Percentiles rank a stretch among this genome's conserved stretches.
phyloP scores from a whole-genome alignment of 1,284 basidiomycete genomes.

The Ceratobasidium sp. region DNA sequence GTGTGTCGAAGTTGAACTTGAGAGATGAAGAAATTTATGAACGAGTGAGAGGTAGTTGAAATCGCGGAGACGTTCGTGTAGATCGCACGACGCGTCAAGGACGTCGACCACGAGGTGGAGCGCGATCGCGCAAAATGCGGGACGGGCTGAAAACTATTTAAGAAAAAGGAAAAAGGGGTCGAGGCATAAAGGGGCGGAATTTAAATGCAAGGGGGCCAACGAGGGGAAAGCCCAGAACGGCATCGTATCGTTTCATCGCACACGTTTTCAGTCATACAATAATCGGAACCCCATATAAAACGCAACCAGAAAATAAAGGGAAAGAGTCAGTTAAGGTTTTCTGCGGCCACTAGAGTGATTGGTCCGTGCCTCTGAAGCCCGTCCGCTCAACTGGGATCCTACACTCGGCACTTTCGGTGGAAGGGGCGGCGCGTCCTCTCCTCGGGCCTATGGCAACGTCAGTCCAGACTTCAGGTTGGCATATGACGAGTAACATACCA shows the following conservation, averaged over 20 bases:
- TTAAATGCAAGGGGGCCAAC: too few relatives aligned
- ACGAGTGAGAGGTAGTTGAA: neutral
- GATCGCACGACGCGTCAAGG: neutral
- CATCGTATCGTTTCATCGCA: neutral
- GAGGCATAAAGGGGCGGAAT: neutral
- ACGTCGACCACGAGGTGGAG: neutral
- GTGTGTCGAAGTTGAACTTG: neutral
- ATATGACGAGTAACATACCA: neutral
- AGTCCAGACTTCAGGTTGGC: neutral
- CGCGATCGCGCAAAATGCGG: neutral
- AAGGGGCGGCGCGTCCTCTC: neutral
- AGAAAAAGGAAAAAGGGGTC: neutral
- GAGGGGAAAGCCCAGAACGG: neutral
- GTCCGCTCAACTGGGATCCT: constrained; percentile 24
- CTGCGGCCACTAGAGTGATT: constrained; percentile 18
- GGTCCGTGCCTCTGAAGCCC: constrained; percentile 35
- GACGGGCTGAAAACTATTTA: neutral
- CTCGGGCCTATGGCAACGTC: neutral
- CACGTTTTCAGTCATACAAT: neutral
- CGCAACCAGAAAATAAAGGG: neutral
- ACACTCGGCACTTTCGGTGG: constrained; percentile 21
- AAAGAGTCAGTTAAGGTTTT: constrained; percentile 23
- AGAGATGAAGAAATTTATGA: neutral
- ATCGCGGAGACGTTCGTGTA: neutral
- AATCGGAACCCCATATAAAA: constrained; percentile 1